A percentile compares a stretch with the other conserved stretches of the same genome.
These are phyloP conservation scores for Castanea crenata DNA, from an alignment of 306 rosid species.

Conservation along the genomic window DNA sequence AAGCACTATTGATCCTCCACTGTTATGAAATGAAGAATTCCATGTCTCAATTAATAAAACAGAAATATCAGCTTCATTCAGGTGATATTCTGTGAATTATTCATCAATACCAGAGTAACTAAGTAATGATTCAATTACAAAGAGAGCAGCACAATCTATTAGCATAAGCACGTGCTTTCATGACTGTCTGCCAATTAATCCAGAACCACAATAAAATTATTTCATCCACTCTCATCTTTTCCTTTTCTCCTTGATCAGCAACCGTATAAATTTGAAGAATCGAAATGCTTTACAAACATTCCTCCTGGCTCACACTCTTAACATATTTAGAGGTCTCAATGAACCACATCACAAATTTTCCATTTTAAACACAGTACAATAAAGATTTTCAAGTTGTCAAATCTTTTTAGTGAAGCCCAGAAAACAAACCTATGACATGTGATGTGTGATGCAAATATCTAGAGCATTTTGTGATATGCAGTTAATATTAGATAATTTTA, in stretches of 20 bases:
- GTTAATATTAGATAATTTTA: not conserved
- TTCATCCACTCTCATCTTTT: not conserved
- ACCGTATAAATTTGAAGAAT: not conserved
- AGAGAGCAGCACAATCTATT: not conserved
- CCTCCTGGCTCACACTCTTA: not conserved
- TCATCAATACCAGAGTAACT: too few species aligned
- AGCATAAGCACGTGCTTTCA: not conserved
- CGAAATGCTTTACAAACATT: not conserved
- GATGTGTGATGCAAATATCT: not conserved
- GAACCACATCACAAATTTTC: not conserved
- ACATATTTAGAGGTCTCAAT: not conserved
- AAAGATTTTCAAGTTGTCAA: not conserved
- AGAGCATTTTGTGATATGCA: not conserved
- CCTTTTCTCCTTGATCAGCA: not conserved
- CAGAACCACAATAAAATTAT: not conserved
- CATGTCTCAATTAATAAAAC: not conserved
- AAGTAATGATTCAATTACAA: not conserved
- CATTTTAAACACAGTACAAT: not conserved
- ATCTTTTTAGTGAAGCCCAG: not conserved
- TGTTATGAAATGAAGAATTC: not conserved
- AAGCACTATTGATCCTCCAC: not conserved
- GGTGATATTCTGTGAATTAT: too few species aligned
- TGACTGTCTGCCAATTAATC: not conserved
- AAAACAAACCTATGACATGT: not conserved
- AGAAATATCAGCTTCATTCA: too few species aligned